Percentiles rank a stretch among this genome's conserved stretches.
These are phyloP conservation scores for Nothopassalora personata DNA, from an alignment of 2,329 filamentous ascomycete genomes.

Conservation along the genomic window DNA sequence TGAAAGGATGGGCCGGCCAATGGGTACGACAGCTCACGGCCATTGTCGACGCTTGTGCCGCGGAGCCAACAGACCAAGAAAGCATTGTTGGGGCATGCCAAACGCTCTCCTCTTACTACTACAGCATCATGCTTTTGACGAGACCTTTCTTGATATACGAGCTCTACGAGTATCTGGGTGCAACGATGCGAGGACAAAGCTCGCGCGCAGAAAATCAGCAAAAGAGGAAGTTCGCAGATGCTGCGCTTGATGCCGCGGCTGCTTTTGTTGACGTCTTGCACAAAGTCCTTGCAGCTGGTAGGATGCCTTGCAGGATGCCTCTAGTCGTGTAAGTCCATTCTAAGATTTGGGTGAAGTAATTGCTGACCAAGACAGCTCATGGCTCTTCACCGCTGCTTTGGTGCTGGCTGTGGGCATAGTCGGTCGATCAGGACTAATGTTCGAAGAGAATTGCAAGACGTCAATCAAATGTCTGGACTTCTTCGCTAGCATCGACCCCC, in stretches of 20 bases:
- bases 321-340: slow-evolving; percentile 20
- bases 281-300: slow-evolving; percentile 13
- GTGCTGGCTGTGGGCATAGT: slow-evolving; percentile 27
- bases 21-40: slow-evolving; percentile 18
- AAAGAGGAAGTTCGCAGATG: slow-evolving; percentile 27
- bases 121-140: slow-evolving; percentile 50
- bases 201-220: slow-evolving; percentile 17
- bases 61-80: background rate
- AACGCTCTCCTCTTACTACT: slow-evolving; percentile 49
- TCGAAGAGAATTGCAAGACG: slow-evolving; percentile 20
- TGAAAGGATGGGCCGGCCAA: slow-evolving; percentile 38
- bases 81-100: slow-evolving; percentile 43
- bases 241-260: slow-evolving; percentile 26
- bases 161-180: slow-evolving; percentile 37
- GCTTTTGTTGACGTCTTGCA: slow-evolving; percentile 24
- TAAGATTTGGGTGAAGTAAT: background rate
- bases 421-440: slow-evolving; percentile 22
- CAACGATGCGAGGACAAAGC: slow-evolving; percentile 13
- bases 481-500: slow-evolving; percentile 26
- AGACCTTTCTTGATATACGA: slow-evolving; percentile 51
- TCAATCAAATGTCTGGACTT: slow-evolving; percentile 24
- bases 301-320: slow-evolving; percentile 19
- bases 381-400: slow-evolving; percentile 29
- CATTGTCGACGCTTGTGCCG: background rate
- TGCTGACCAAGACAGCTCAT: slow-evolving; percentile 18